Evolutionary conservation across 495 filamentous ascomycete species (phyloP).

Genomic region (Penicillium lagena): DNA sequence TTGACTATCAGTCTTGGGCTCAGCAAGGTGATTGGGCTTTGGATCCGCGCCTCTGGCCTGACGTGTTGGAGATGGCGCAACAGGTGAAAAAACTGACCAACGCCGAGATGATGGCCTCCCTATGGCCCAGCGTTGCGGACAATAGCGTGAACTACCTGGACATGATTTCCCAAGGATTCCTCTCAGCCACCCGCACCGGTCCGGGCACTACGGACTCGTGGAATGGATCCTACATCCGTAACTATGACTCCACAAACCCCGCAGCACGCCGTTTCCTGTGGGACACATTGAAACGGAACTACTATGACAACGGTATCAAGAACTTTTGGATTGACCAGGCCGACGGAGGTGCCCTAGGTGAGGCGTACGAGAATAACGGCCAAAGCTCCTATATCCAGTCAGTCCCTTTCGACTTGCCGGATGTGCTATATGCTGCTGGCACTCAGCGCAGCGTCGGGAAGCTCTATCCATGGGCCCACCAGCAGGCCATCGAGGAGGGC

Average conservation of each 20-base stretch:
- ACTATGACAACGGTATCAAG: slow-evolving; percentile 21
- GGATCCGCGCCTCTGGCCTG: slow-evolving; percentile 19
- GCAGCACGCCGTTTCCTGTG: slow-evolving; percentile 13
- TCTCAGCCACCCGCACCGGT: slow-evolving; percentile 19
- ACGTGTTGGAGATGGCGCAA: slow-evolving; percentile 15
- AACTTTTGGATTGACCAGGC: slow-evolving; percentile 31
- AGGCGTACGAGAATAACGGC: slow-evolving; percentile 25
- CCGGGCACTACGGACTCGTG: slow-evolving; percentile 23
- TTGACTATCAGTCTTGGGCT: slow-evolving; percentile 29
- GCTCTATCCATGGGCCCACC: slow-evolving; percentile 25
- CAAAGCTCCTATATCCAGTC: slow-evolving; percentile 22
- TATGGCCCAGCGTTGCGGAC: slow-evolving; percentile 27
- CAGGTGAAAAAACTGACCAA: slow-evolving; percentile 21
- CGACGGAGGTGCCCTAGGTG: slow-evolving; percentile 22
- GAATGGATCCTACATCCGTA: slow-evolving; percentile 26
- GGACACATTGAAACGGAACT: slow-evolving; percentile 18
- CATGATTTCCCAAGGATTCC: slow-evolving; percentile 19
- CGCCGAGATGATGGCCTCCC: slow-evolving; percentile 26
- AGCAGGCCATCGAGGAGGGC: slow-evolving; percentile 24
- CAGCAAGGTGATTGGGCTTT: slow-evolving; percentile 28
- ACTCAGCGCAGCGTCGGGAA: slow-evolving; percentile 21
- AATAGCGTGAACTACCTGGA: slow-evolving; percentile 22
- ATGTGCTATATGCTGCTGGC: slow-evolving; percentile 21
- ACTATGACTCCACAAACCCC: slow-evolving; percentile 26
- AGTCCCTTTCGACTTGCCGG: slow-evolving; percentile 17